These are phyloP conservation scores for Penicillium sp. DNA, from an alignment of 2,329 filamentous ascomycete genomes.

Conservation along the genomic window DNA sequence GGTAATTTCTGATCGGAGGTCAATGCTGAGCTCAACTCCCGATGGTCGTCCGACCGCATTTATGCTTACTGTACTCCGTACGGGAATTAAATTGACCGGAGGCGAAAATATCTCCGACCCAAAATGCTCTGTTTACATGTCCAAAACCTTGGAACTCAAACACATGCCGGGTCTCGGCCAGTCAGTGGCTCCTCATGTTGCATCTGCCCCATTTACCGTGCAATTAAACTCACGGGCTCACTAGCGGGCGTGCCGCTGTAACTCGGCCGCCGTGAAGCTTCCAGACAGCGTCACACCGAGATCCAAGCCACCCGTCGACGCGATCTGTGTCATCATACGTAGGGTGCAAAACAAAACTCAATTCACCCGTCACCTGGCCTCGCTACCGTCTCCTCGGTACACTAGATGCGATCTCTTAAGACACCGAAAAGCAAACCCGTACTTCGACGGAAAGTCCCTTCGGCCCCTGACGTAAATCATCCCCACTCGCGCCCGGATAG, in stretches of 20 bases:
- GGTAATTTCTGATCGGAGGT: not conserved
- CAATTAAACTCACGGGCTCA: conserved; percentile 3
- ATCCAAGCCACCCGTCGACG: not conserved
- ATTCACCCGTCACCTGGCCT: not conserved
- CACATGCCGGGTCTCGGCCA: conserved; percentile 5
- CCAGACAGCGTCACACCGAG: conserved; percentile 2
- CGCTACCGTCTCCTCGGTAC: not conserved
- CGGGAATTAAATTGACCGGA: not conserved
- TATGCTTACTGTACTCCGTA: conserved; percentile 9
- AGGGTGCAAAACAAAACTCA: conserved; percentile 1
- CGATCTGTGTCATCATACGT: not conserved
- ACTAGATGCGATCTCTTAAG: not conserved
- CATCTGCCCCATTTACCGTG: conserved; percentile 1
- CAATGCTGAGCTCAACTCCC: not conserved
- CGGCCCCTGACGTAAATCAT: conserved; percentile 17
- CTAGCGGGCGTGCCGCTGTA: conserved; percentile 2
- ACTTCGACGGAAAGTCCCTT: conserved; percentile 9
- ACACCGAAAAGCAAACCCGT: not conserved
- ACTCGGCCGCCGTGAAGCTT: conserved; percentile 1
- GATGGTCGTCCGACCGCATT: conserved; percentile 8
- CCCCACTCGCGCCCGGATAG: conserved; percentile 2
- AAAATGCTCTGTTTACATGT: not conserved
- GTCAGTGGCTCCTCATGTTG: not conserved
- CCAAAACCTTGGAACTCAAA: not conserved
- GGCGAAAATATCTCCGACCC: not conserved